A percentile compares a stretch with the other conserved stretches of the same genome.
phyloP scores from a whole-genome alignment of 2,329 filamentous ascomycete genomes.

The Fonsecaea pedrosoi region DNA sequence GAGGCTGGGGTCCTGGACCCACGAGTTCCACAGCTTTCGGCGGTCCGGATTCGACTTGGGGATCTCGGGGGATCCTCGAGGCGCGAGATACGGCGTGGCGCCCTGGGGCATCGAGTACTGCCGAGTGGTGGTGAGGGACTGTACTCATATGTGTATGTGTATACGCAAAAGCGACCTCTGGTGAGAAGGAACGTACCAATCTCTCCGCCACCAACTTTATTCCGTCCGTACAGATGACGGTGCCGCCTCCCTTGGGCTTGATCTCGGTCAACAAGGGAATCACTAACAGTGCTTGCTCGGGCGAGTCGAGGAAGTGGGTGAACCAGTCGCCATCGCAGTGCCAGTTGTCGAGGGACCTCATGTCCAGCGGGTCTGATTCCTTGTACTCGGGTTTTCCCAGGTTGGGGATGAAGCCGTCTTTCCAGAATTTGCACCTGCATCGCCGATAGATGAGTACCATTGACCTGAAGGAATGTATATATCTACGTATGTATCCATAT shows the following conservation, averaged over 20 bases:
- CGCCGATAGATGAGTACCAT: too few species aligned
- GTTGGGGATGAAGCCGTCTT: constrained; percentile 73
- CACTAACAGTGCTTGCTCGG: constrained; percentile 71
- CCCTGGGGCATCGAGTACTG: constrained; percentile 66
- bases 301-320: constrained; percentile 72
- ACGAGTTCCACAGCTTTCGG: constrained; percentile 15
- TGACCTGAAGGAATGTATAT: background rate
- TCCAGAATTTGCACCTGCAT: constrained; percentile 57
- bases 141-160: too few species aligned
- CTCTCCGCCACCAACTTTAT: constrained; percentile 65
- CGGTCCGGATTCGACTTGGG: constrained; percentile 13
- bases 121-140: background rate
- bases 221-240: constrained; percentile 67
- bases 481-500: too few species aligned
- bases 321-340: constrained; percentile 77
- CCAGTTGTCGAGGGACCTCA: constrained; percentile 64
- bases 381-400: constrained; percentile 64
- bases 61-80: constrained; percentile 18
- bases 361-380: constrained; percentile 55
- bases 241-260: constrained; percentile 65
- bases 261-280: constrained; percentile 73
- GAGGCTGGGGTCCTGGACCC: constrained; percentile 2
- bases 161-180: too few species aligned
- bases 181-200: constrained; percentile 38
- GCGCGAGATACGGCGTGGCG: constrained; percentile 49